Base-by-base conservation (phyloP, 2,329 filamentous ascomycete genomes). In the Sclerotinia sclerotiorum region DNA sequence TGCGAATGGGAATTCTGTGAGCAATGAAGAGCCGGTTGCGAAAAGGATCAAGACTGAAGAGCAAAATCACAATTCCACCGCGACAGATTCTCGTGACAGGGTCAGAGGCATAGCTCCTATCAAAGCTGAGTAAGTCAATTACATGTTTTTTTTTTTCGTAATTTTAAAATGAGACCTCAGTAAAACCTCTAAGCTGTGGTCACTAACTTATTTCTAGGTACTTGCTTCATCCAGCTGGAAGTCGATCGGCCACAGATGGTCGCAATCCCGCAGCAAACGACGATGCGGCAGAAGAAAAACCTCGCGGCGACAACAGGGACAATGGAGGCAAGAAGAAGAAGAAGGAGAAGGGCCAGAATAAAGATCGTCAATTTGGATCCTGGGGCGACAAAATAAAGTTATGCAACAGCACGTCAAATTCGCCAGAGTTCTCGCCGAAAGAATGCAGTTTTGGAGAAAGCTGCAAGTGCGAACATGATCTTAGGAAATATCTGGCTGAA, bases 401-500 rank as follows among this genome's bases (percentile, higher is more conserved):
- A 11, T 98, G 94, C 80, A 87, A 88, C 74, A 93, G 89, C 65
- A 85, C 91, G 70, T 86, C 87, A 24, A 85, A 88, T 75, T 85
- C 82, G 70, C 84, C 90, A 49, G 94, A 98, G 77, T 97, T 97
- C 78, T 94, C 60, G 3, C 92, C 93, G 0, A 83, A 84, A 71
- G 81, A 88, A 35, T 98, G 95, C 79, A 85, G 82, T 61, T 96
- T 89, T 74, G 94, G 91, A 35, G 89, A 92, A 44, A 88, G 87
- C 70, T 99, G 95, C 82, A 92, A 88, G 72, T 87, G 90, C 73
- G 88, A 89, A 74, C 95, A 99, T 77, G 88, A 97, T 75, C 81
- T 99, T 57, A 88, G 95, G 71, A 89, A 88, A 77, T 99, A 99
- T 77, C 82, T 99, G 61, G 86, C 85, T 44, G 88, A 95, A 68